Percentiles rank a stretch among this genome's conserved stretches.
phyloP scores from a whole-genome alignment of 2,329 filamentous ascomycete genomes.

The Fusarium pseudoanthophilum region DNA sequence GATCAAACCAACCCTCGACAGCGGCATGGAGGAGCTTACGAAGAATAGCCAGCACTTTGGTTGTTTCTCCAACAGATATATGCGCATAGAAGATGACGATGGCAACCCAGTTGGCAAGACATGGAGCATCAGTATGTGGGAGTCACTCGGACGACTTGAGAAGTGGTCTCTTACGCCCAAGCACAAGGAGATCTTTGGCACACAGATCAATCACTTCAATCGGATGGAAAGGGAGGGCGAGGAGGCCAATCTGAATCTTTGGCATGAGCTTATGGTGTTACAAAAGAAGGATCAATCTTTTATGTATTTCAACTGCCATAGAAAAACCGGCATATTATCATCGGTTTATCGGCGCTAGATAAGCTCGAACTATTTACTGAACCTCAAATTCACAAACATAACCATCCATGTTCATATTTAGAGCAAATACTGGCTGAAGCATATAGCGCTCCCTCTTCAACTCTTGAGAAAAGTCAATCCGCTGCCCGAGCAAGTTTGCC shows the following conservation, averaged over 20 bases:
- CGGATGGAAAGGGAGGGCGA: neutral
- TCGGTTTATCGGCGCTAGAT: too few relatives aligned
- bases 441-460: too few relatives aligned
- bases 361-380: too few relatives aligned
- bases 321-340: accelerated
- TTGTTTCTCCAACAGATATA: neutral
- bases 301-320: neutral
- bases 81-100: neutral
- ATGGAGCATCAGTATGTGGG: neutral
- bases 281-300: accelerated
- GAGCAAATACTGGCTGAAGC: too few relatives aligned
- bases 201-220: neutral
- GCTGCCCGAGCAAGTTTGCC: too few relatives aligned
- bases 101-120: accelerated
- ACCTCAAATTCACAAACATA: too few relatives aligned
- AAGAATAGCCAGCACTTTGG: accelerated
- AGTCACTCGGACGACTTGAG: accelerated
- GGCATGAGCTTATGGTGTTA: neutral
- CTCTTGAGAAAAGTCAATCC: too few relatives aligned
- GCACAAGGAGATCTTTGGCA: neutral
- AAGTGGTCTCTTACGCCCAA: neutral
- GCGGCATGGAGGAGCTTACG: accelerated
- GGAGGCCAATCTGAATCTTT: accelerated
- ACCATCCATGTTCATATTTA: too few relatives aligned
- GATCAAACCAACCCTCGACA: neutral